Conservation (phyloP, 2,329 filamentous ascomycete species). For the Orbilia javanica region DNA sequence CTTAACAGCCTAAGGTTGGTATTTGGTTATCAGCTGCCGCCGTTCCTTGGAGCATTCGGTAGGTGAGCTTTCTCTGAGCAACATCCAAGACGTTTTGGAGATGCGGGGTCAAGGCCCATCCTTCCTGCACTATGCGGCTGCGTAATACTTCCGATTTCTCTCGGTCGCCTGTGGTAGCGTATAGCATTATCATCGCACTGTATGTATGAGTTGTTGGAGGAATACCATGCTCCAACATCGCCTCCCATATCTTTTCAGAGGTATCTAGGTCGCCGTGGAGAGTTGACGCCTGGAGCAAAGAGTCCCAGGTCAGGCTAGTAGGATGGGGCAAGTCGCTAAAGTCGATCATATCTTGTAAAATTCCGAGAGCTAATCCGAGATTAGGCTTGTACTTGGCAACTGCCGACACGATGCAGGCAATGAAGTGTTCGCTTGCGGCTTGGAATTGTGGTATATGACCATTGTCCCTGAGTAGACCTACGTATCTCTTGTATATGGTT, state of each 20-base stretch:
- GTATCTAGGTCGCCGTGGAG: conserved; percentile 26
- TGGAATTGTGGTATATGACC: conserved; percentile 17
- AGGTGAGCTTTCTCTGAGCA: conserved; percentile 5
- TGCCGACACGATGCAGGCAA: conserved; percentile 36
- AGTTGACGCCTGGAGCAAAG: conserved; percentile 36
- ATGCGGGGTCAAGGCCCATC: conserved; percentile 30
- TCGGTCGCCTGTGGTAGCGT: conserved; percentile 23
- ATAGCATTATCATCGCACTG: conserved; percentile 37
- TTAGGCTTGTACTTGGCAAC: conserved; percentile 49
- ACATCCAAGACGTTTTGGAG: conserved; percentile 24
- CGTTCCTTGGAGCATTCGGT: not conserved
- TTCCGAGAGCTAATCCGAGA: conserved; percentile 38
- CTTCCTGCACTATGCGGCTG: conserved; percentile 13
- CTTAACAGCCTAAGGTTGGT: too few relatives aligned
- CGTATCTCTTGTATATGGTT: conserved; percentile 40
- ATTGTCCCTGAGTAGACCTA: conserved; percentile 14
- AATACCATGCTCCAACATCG: conserved; percentile 51
- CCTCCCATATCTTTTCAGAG: conserved; percentile 51
- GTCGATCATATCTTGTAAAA: conserved; percentile 57
- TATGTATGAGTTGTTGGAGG: conserved; percentile 46
- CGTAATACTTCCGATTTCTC: conserved; percentile 21
- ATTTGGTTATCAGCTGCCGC: not conserved
- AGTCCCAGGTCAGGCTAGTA: conserved; percentile 45
- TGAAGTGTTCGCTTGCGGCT: conserved; percentile 35
- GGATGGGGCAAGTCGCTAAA: conserved; percentile 35